Evolutionary conservation across 2,329 filamentous ascomycete species (phyloP).

Genomic region (Xylaria sp.): DNA sequence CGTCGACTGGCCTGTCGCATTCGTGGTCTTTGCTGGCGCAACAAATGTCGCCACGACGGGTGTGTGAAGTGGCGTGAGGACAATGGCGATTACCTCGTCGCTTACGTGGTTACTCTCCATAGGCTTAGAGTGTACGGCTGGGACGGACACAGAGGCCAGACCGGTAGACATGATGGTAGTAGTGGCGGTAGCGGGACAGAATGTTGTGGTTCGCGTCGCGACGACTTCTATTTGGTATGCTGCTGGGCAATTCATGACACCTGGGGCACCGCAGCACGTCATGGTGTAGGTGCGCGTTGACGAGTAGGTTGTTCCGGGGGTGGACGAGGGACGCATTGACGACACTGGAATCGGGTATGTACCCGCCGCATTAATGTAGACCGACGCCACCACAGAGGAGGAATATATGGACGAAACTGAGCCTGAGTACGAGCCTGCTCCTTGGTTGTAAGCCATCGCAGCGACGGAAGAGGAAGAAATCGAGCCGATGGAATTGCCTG

Average conservation of each 20-base stretch:
- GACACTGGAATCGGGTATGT: slow-evolving; percentile 13
- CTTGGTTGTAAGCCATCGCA: slow-evolving; percentile 3
- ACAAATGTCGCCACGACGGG: slow-evolving; percentile 23
- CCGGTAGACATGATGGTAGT: neutral
- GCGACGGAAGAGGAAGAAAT: slow-evolving; percentile 4
- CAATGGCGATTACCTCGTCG: slow-evolving; percentile 7
- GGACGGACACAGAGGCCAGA: neutral
- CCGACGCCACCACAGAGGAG: neutral
- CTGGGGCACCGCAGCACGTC: slow-evolving; percentile 25
- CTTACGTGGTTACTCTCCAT: neutral
- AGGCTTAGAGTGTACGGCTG: neutral
- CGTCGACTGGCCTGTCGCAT: neutral
- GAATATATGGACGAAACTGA: neutral
- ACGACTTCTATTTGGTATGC: slow-evolving; percentile 26
- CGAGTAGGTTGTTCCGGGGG: slow-evolving; percentile 21
- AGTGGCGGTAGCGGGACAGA: slow-evolving; percentile 17
- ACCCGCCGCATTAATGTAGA: neutral
- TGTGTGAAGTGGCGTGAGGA: slow-evolving; percentile 21
- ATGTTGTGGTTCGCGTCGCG: slow-evolving; percentile 28
- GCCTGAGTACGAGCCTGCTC: neutral
- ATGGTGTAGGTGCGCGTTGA: slow-evolving; percentile 28
- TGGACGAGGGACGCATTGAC: slow-evolving; percentile 6
- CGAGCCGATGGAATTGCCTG: neutral
- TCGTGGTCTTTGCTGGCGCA: neutral
- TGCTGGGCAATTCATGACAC: slow-evolving; percentile 31